Base-by-base conservation (phyloP, 768 basidiomycete species). In the Naganishia kalamii region DNA sequence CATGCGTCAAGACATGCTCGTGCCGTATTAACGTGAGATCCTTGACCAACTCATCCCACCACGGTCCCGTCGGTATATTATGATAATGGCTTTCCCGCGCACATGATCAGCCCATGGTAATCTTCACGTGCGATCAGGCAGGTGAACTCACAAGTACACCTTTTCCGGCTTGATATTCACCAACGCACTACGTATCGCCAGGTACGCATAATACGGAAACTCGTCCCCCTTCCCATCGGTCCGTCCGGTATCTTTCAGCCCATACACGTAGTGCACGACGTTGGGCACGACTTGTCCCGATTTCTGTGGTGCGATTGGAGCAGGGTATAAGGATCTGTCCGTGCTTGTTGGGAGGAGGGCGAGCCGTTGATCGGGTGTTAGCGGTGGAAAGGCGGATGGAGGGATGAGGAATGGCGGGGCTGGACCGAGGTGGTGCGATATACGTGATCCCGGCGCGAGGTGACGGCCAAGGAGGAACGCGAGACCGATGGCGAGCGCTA, bases 1-100 rank as follows among this genome's bases (percentile, higher is more conserved):
- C 70, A 27, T 64, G 25, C 23, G 72, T 63, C 0, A 75, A 74
- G 4, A 73, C 74, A 37, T 69, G 40, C 19, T 76, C 75, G 40
- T 71, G 63, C 37, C 54, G 54, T 37, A 77, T 68, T n/a, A 79
- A 65, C 3, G 74, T 75, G 7, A 79, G 68, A 37, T 74, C 60
- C 1, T 76, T 77, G 8, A 60, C 47, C 25, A 79, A 67, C 12
- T 74, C 68, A 32, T 78, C 72, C 72, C 71, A 76, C 75, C 77
- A 79, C 21, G 77, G 77, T 21, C 78, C 78, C 0, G 71, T 72
- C 0, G 78, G 78, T 3, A 75, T 70, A 60, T 77, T 69, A 46
- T 72, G 51, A 54, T 79, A 75, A 57, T 79, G 78, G 60, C 78
- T 79, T n/a, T n/a, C n/a, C n/a, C n/a, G n/a, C n/a, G n/a, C n/a